Base-by-base conservation (phyloP, 2,329 filamentous ascomycete genomes). In the Sclerotinia trifoliorum region DNA sequence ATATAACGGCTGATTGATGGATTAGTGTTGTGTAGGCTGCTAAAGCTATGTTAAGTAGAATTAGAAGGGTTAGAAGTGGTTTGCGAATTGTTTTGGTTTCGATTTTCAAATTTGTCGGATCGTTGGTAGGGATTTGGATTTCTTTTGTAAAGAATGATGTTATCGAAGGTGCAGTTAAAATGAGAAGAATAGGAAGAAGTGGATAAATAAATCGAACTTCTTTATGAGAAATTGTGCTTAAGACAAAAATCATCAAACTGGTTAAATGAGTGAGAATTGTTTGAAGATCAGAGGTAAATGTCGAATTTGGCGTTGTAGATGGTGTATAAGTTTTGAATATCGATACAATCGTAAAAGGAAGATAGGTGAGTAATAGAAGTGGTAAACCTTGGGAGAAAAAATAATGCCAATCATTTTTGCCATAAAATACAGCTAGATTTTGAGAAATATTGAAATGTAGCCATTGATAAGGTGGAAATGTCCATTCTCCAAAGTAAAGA, bases 151-250 rank as follows among this genome's bases (percentile, higher is more conserved):
- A 68, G 78, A 94, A 93, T 11, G 82, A 78, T 3, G 86, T 82
- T 21, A 92, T 80, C 3, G 88, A 84, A 0, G 87, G 85, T 0
- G 93, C 92, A 1, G 91, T 87, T 51, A 98, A 82, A 71, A 97
- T 81, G 77, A 95, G 92, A 8, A 99, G 84, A n/a, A 89, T 85
- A 1, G 95, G 94, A 1, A 98, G 85, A 24, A 99, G 85, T 1
- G 95, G 94, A 75, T 96, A 97, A 73, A 98, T 91, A 81, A 99
- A 99, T 75, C 95, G 92, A 74, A 97, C 92, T 83, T 99, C 95
- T 79, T 99, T 99, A 81, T 99, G 95, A 1, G 93, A 88, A 73
- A 98, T 91, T 58, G 91, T 77, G 1, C 92, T 96, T 46, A 98
- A 84, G 2, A 83, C 78, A 1, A 80, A 77, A 13, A 91, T 80